A percentile compares a stretch with the other conserved stretches of the same genome.
Evolutionary conservation across 169 alveolate species (phyloP).

Genomic region (Cryptosporidium ryanae): DNA sequence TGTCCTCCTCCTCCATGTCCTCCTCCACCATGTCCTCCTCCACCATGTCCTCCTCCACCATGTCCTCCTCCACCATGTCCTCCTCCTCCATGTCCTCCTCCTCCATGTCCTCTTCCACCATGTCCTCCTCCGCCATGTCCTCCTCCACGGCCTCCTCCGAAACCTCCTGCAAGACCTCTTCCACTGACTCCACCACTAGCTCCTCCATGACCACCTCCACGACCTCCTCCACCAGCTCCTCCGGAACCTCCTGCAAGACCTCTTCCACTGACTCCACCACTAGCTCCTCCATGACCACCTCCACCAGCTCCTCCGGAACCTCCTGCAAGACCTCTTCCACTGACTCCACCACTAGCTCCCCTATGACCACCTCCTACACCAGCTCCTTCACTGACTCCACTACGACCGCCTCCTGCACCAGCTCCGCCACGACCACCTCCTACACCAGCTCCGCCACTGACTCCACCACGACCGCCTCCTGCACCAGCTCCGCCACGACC

Average conservation of each 20-base stretch:
- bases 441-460: neutral
- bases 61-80: neutral
- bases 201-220: neutral
- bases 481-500: neutral
- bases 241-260: neutral
- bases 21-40: neutral
- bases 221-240: neutral
- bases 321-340: neutral
- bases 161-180: neutral
- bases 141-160: neutral
- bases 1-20: neutral
- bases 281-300: too few relatives aligned
- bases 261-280: too few relatives aligned
- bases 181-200: too few relatives aligned
- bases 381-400: neutral
- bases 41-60: conserved; percentile 7
- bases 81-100: neutral
- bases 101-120: neutral
- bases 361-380: conserved; percentile 5
- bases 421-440: neutral
- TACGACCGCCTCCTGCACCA: neutral
- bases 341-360: too few relatives aligned
- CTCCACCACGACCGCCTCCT: neutral
- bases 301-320: neutral
- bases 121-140: neutral